Evolutionary conservation across 2,329 filamentous ascomycete species (phyloP).

Genomic region (Zasmidium cellare): DNA sequence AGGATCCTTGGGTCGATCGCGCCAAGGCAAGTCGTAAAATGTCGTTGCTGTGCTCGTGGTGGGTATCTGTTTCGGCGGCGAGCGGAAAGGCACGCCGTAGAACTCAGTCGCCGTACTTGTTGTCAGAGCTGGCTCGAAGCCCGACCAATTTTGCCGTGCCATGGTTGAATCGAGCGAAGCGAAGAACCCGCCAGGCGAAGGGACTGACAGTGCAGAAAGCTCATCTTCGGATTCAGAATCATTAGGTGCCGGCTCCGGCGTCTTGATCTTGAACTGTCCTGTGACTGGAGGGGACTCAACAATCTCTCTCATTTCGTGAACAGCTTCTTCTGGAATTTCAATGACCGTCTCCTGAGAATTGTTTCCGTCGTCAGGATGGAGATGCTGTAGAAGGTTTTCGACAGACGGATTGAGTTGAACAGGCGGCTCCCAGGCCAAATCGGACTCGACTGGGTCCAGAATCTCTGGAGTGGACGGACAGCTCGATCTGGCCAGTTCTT

Average conservation of each 20-base stretch:
- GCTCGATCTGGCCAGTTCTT: constrained; percentile 80
- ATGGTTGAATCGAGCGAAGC: constrained; percentile 71
- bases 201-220: constrained; percentile 79
- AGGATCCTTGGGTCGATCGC: constrained; percentile 37
- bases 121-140: constrained; percentile 63
- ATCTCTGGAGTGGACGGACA: constrained; percentile 82
- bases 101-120: constrained; percentile 92
- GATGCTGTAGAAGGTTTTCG: constrained; percentile 75
- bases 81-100: constrained; percentile 78
- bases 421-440: constrained; percentile 63
- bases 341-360: constrained; percentile 33
- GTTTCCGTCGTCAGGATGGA: constrained; percentile 54
- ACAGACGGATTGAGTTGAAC: constrained; percentile 72
- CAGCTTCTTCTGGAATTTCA: constrained; percentile 50
- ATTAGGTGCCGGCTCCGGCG: constrained; percentile 26
- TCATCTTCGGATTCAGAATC: constrained; percentile 51
- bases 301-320: constrained; percentile 60
- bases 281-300: constrained; percentile 48
- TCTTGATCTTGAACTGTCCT: constrained; percentile 43
- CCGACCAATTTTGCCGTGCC: constrained; percentile 79
- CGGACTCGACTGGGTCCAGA: constrained; percentile 52
- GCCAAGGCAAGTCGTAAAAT: constrained; percentile 85
- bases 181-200: constrained; percentile 90
- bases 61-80: constrained; percentile 45
- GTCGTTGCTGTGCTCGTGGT: constrained; percentile 87